Percentiles rank a stretch among this genome's conserved stretches.
phyloP scores from a whole-genome alignment of 225 moss, liverwort and hornwort genomes.

The Thuidium tamariscinum region DNA sequence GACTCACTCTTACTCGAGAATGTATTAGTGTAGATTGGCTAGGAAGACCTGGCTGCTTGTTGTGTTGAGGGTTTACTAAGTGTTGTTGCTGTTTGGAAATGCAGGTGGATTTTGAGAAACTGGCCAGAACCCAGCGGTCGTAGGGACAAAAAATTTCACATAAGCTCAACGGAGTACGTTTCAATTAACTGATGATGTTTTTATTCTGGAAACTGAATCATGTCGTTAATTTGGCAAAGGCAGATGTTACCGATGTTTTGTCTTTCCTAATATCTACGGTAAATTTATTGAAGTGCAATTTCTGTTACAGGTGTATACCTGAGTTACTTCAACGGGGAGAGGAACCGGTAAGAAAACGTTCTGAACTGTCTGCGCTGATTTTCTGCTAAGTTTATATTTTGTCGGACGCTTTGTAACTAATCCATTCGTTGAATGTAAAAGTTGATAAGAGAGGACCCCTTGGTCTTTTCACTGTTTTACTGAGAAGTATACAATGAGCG shows the following conservation, averaged over 20 bases:
- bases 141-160: neutral
- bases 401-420: neutral
- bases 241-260: neutral
- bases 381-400: neutral
- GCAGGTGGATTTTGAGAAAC: conserved; percentile 30
- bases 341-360: conserved; percentile 9
- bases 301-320: conserved; percentile 18
- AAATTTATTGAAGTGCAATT: neutral
- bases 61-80: neutral
- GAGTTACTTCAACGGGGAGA: conserved; percentile 24
- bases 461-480: neutral
- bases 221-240: neutral
- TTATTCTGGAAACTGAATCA: neutral
- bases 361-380: neutral
- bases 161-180: conserved; percentile 13
- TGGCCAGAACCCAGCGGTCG: conserved; percentile 27
- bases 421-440: neutral
- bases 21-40: neutral
- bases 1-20: neutral
- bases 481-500: neutral
- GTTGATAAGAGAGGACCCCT: neutral
- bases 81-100: neutral
- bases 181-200: neutral
- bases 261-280: neutral
- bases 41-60: neutral